A percentile compares a stretch with the other conserved stretches of the same genome.
Evolutionary conservation across 2,329 filamentous ascomycete genomes (phyloP).

Genomic region (Aphanoascus verrucosus): DNA sequence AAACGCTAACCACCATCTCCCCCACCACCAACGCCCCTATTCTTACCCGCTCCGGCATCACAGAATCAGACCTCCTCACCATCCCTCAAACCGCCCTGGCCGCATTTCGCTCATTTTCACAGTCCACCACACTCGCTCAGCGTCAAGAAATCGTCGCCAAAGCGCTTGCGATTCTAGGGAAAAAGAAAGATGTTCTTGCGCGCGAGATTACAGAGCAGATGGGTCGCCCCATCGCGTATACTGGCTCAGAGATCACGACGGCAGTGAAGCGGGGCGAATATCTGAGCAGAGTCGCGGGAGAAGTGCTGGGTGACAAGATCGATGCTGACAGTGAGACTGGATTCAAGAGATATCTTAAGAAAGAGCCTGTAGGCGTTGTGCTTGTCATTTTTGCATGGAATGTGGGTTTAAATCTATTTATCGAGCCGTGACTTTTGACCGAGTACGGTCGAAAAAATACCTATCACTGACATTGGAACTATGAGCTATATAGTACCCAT

Average conservation of each 20-base stretch:
- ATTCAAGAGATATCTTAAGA: conserved; percentile 82
- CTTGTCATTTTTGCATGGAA: conserved; percentile 94
- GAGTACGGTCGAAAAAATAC: neutral
- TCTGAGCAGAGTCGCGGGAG: conserved; percentile 69
- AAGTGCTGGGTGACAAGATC: conserved; percentile 55
- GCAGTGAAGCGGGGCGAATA: conserved; percentile 79
- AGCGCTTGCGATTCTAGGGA: conserved; percentile 59
- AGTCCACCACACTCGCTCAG: conserved; percentile 64
- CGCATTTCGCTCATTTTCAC: conserved; percentile 66
- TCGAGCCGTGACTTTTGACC: neutral
- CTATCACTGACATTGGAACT: neutral
- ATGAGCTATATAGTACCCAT: conserved; percentile 60
- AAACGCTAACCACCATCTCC: conserved; percentile 68
- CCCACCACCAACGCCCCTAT: conserved; percentile 79
- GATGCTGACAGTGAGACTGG: conserved; percentile 74
- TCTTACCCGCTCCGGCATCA: conserved; percentile 65
- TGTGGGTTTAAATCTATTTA: conserved; percentile 46
- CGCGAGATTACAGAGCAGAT: conserved; percentile 86
- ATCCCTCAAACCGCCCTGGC: conserved; percentile 62
- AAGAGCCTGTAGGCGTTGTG: conserved; percentile 76
- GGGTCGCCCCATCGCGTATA: conserved; percentile 84
- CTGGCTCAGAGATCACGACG: conserved; percentile 70
- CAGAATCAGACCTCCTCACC: conserved; percentile 56
- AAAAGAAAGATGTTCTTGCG: conserved; percentile 68
- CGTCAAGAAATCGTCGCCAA: conserved; percentile 72